Base-by-base conservation (phyloP, 306 rosid genomes). In the Trichosanthes truncata region DNA sequence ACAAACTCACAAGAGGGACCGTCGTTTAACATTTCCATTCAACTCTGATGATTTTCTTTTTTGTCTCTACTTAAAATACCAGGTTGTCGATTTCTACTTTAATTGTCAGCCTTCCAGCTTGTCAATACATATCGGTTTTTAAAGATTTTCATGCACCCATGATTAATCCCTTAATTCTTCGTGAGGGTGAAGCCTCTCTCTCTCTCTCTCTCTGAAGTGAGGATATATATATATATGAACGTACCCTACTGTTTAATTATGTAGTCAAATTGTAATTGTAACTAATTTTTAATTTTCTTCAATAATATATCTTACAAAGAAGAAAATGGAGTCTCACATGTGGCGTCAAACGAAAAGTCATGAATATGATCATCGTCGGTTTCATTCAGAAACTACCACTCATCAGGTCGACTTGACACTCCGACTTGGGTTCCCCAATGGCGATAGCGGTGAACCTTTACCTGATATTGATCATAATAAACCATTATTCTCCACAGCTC, bases 41-140 rank as follows among this genome's bases (percentile, higher is more conserved):
- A 66, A 66, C 74, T 66, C 63, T 23, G 25, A 66, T 66, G 74
- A 38, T 67, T 67, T 67, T 10, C 49, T 3, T 8, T 4, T 38
- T 67, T 18, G 74, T 66, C 74, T 36, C 45, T 65, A 17, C 48
- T 8, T 18, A 4, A 65, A 33, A 31, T 14, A 18, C 46, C 25
- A 18, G 7, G 38, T 38, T 66, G 48, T 66, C 73, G 7, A 36
- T 38, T 67, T 67, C 17, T 38, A 20, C 74, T 67, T 67, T 67
- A 36, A 20, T 67, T 38, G 49, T 67, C 74, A 38, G 17, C 74
- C 74, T 67, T 67, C 74, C 74, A 67, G 49, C 49, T 67, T 67
- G 74, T 67, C 74, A 67, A 36, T 18, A 5, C 74, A 38, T n/a
- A n/a, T 67, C 74, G 12, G 74, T 67, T 67, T 66, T 55, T 40